Evolutionary conservation across 2,329 filamentous ascomycete genomes (phyloP).

Genomic region (Akanthomyces lecanii): DNA sequence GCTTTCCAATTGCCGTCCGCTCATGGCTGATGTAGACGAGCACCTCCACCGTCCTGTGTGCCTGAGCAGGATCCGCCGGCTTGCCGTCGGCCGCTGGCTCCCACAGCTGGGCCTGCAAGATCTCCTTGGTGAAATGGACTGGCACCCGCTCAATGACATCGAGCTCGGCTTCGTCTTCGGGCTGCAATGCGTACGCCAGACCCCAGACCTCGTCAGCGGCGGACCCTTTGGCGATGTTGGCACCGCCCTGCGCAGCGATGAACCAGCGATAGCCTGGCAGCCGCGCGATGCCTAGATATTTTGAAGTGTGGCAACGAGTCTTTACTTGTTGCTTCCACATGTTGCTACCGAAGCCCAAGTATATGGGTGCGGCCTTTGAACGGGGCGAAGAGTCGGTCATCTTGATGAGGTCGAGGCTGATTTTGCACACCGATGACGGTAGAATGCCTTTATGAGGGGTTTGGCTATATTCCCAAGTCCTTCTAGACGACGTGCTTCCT

Average conservation of each 20-base stretch:
- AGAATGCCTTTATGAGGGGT: too few relatives aligned
- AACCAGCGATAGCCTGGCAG: constrained; percentile 9
- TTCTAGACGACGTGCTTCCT: too few relatives aligned
- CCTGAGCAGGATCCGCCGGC: neutral
- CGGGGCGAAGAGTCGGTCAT: neutral
- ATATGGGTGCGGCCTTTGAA: neutral
- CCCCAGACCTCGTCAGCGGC: constrained; percentile 5
- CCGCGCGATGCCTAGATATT: constrained; percentile 2
- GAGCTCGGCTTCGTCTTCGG: constrained; percentile 7
- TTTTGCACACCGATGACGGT: neutral
- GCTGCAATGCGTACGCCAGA: constrained; percentile 1
- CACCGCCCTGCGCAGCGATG: constrained; percentile 5
- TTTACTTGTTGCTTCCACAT: constrained; percentile 10
- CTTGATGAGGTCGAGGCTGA: neutral
- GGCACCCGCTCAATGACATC: constrained; percentile 4
- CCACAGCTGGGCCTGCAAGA: neutral
- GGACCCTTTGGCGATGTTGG: neutral
- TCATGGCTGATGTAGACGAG: constrained; percentile 6
- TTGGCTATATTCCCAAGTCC: too few relatives aligned
- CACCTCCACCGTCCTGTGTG: neutral
- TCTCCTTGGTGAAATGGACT: neutral
- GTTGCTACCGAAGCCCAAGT: constrained; percentile 7
- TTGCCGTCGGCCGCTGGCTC: neutral
- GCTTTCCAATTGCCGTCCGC: neutral
- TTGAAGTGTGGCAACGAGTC: constrained; percentile 1